A percentile compares a stretch with the other conserved stretches of the same genome.
Conservation (phyloP, 164 flowering plant genomes). For the Tetracentron sinense region DNA sequence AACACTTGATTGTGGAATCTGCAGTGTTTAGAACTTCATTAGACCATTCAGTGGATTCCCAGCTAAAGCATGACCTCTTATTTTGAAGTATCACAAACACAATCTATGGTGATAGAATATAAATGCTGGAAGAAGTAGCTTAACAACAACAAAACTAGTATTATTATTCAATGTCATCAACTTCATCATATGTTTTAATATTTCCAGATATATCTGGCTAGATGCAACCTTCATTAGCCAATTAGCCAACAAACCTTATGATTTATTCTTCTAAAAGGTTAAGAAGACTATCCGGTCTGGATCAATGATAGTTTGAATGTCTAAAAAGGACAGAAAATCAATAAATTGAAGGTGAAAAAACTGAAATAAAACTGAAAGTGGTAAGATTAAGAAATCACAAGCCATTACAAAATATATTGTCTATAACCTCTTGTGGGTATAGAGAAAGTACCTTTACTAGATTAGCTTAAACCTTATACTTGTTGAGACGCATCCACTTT, state of each 20-base stretch:
- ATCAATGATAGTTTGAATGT: not conserved
- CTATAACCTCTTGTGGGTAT: not conserved
- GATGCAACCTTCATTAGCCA: not conserved
- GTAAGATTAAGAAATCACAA: not conserved
- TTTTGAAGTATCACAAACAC: too few relatives aligned
- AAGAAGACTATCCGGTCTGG: not conserved
- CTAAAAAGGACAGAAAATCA: not conserved
- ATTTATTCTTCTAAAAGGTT: not conserved
- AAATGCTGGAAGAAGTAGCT: too few relatives aligned
- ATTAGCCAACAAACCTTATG: not conserved
- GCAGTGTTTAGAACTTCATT: not conserved
- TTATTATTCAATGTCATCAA: too few relatives aligned
- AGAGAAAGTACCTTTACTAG: conserved; percentile 11
- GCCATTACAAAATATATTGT: not conserved
- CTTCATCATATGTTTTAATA: too few relatives aligned
- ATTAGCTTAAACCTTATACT: conserved; percentile 52
- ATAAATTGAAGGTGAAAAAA: not conserved
- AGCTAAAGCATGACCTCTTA: too few relatives aligned
- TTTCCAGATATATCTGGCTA: not conserved
- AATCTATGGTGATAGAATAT: too few relatives aligned
- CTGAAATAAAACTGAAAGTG: not conserved
- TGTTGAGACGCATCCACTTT: conserved; percentile 82
- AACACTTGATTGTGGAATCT: not conserved
- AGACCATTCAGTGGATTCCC: too few relatives aligned
- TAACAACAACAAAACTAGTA: too few relatives aligned